Evolutionary conservation across 768 basidiomycete genomes (phyloP), one percentile per base, ranked within the genome.

Genomic region (Phanerochaete sordida): DNA sequence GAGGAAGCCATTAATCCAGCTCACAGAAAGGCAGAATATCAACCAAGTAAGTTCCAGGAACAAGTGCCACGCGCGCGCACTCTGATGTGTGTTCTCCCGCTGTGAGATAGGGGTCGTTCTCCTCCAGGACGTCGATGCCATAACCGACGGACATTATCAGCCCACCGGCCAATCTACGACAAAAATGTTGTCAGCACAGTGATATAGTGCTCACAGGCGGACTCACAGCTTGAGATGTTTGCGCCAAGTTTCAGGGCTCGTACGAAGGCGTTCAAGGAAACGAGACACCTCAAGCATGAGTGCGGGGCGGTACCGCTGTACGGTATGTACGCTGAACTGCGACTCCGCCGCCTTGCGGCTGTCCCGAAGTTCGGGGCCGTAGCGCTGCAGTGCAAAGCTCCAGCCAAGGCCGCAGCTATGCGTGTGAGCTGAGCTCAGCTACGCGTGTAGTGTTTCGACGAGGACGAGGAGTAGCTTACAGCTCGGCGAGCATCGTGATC

Each of bases 101-200:
- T 24, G 43, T 24, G 11, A 66, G 51, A 45, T 60, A 65, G 3
- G 57, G 58, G 44, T 68, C 65, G 19, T 66, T 39, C 31, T 61
- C 46, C 11, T 35, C 53, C 48, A 56, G 21, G 33, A 64, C 54
- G 26, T 68, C 61, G 35, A 62, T 62, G 2, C 57, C 65, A 35
- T 66, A 68, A 3, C 56, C 62, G 19, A 62, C 45, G 13, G 51
- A 46, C 35, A 68, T 50, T 28, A 66, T 64, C 6, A 37, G 39
- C 1, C 27, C 44, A 15, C 63, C 65, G 1, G 63, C 48, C 53
- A 64, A 57, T 9, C 66, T 66, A n/a, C 51, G 13, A n/a, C n/a
- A n/a, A n/a, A n/a, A n/a, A n/a, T n/a, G n/a, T n/a, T n/a, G n/a
- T n/a, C n/a, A n/a, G n/a, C n/a, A 56, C 31, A 24, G 39, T 5